Evolutionary conservation across 495 filamentous ascomycete genomes (phyloP), one percentile per base, ranked within the genome.

Genomic region (Penicilliopsis zonata): DNA sequence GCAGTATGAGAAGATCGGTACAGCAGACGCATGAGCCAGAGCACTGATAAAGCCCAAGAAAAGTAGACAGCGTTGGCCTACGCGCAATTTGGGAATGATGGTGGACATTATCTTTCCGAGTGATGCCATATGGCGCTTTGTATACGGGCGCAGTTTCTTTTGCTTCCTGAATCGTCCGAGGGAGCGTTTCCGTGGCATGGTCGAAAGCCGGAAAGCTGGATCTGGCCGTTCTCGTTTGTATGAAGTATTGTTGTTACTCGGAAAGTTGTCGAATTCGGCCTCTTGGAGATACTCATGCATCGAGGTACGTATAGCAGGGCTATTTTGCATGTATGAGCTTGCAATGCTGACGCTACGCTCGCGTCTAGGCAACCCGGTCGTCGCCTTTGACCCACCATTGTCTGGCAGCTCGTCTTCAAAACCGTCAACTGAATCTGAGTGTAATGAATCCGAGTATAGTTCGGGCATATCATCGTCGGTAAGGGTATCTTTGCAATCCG

Each of bases 1-100:
- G 19, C 82, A 61, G 38, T 68, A 83, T 0, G 82, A 81, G 50
- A 94, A 95, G 0, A 74, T 50, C 0, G 90, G 87, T 0, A 78
- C 87, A 25, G 73, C 65, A 18, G 65, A 70, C 6, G 81, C 78
- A 34, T 84, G 77, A 1, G 77, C 42, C 5, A 80, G 43, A 3
- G 81, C 72, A 19, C 68, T 61, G 2, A 69, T 19, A 18, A 84
- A 60, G 0, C 81, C 86, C 2, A 72, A 29, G 3, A 80, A 17
- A 0, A 94, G 57, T 24, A 74, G 49, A 0, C 70, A 2, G 4
- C 69, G 72, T 16, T 75, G 61, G 2, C 33, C 53, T 23, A 33
- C 35, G 4, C 60, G 57, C 6, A 95, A 50, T 1, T 49, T 69
- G 2, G 84, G 82, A 72, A 82, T 79, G 4, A 93, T 63, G 0